phyloP scores from a whole-genome alignment of 1,284 basidiomycete genomes.

The Exsudoporus floridanus region DNA sequence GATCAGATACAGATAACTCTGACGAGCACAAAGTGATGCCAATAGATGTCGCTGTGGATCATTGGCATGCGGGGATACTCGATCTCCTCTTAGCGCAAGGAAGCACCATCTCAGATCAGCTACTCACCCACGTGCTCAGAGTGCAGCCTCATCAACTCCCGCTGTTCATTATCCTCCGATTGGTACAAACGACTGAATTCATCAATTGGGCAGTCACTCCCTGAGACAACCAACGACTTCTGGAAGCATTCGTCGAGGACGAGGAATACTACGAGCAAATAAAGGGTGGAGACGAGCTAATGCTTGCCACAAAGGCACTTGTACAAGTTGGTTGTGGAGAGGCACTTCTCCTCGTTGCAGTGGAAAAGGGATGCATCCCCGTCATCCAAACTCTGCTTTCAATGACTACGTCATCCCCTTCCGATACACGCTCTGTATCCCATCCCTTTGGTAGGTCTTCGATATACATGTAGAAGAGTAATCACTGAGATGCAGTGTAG shows the following conservation, averaged over 20 bases:
- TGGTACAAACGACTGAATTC: slow-evolving; percentile 4
- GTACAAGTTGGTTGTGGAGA: not conserved
- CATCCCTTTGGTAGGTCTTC: not conserved
- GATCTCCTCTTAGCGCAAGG: slow-evolving; percentile 5
- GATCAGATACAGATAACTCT: not conserved
- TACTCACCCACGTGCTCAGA: not conserved
- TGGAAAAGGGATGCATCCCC: slow-evolving; percentile 1
- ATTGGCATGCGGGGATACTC: not conserved
- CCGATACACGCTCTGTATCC: no score
- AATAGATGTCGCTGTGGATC: slow-evolving; percentile 3
- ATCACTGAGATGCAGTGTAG: not conserved
- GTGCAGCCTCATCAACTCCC: not conserved
- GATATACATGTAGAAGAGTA: rapidly evolving
- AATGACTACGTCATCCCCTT: not conserved
- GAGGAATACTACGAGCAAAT: slow-evolving; percentile 1
- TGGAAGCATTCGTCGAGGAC: slow-evolving; percentile 1
- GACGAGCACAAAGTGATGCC: not conserved
- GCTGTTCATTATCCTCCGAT: not conserved
- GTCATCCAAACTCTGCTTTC: not conserved
- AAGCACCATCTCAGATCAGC: not conserved
- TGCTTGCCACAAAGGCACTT: not conserved
- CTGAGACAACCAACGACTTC: slow-evolving; percentile 1
- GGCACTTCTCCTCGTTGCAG: slow-evolving; percentile 1
- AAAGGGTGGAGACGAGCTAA: not conserved
- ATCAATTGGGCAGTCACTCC: not conserved